Conservation (phyloP, 768 basidiomycete genomes). For the Hygrophoropsis aurantiaca region DNA sequence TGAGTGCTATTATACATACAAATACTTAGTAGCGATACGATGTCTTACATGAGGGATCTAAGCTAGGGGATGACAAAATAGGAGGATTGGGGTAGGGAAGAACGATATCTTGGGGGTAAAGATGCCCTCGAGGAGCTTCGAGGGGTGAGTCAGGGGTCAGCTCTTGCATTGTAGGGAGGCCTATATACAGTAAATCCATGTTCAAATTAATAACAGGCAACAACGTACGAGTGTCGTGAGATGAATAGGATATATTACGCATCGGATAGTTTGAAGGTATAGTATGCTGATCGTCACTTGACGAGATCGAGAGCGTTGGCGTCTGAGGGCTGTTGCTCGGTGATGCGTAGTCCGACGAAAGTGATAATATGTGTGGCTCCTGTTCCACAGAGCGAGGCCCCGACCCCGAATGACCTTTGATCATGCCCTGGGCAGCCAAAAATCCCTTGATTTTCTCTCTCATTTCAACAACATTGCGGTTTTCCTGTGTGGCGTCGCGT, state of each 20-base stretch:
- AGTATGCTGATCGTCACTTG: constrained; percentile 38
- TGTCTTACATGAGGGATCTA: constrained; percentile 70
- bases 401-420: constrained; percentile 81
- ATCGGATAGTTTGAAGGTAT: constrained; percentile 28
- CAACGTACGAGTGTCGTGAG: constrained; percentile 26
- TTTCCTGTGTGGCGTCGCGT: constrained; percentile 48
- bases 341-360: constrained; percentile 43
- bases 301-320: constrained; percentile 46
- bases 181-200: constrained; percentile 11
- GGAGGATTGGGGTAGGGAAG: constrained; percentile 28
- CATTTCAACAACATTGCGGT: constrained; percentile 61
- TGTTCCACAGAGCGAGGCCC: constrained; percentile 58
- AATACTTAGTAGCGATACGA: constrained; percentile 69
- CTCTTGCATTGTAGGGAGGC: constrained; percentile 29
- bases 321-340: constrained; percentile 44
- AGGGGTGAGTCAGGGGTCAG: constrained; percentile 32
- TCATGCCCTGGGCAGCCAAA: constrained; percentile 82
- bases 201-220: neutral
- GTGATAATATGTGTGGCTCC: constrained; percentile 53
- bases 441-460: constrained; percentile 80
- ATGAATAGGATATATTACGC: constrained; percentile 24
- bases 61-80: constrained; percentile 46
- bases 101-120: constrained; percentile 29
- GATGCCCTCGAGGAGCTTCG: constrained; percentile 19
- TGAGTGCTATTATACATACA: constrained; percentile 68